A percentile compares a stretch with the other conserved stretches of the same genome.
Conservation (phyloP, 306 rosid species). For the Sicyos baderoa region DNA sequence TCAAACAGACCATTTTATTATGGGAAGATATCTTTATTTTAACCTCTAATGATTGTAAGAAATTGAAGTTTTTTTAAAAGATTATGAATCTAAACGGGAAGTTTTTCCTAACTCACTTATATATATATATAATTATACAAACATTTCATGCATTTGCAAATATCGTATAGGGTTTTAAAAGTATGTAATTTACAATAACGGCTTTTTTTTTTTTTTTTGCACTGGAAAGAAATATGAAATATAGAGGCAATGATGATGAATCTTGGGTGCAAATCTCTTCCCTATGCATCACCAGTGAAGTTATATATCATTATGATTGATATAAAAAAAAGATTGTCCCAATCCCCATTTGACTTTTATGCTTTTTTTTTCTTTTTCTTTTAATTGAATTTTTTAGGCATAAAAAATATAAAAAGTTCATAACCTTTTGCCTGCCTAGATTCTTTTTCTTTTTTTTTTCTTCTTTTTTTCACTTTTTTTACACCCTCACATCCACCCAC, state of each 20-base stretch:
- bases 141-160: no score
- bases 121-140: no score
- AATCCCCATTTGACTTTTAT: conserved; percentile 57
- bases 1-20: no score
- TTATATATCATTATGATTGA: conserved; percentile 51
- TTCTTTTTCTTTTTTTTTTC: background rate
- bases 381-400: conserved; percentile 19
- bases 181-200: no score
- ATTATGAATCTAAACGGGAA: no score
- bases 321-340: conserved; percentile 30
- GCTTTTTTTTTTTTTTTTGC: no score
- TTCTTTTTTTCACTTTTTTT: background rate
- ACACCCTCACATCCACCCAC: conserved; percentile 32
- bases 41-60: no score
- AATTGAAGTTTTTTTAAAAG: no score
- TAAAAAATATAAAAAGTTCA: conserved; percentile 4
- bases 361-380: conserved; percentile 24
- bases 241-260: background rate
- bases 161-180: no score
- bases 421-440: background rate
- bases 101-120: no score
- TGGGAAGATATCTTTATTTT: no score
- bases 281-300: conserved; percentile 27
- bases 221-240: background rate
- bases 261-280: conserved; percentile 73